Evolutionary conservation across 257 asterid species (phyloP), one percentile per base, ranked within the genome.

Genomic region (Paulownia fortunei): DNA sequence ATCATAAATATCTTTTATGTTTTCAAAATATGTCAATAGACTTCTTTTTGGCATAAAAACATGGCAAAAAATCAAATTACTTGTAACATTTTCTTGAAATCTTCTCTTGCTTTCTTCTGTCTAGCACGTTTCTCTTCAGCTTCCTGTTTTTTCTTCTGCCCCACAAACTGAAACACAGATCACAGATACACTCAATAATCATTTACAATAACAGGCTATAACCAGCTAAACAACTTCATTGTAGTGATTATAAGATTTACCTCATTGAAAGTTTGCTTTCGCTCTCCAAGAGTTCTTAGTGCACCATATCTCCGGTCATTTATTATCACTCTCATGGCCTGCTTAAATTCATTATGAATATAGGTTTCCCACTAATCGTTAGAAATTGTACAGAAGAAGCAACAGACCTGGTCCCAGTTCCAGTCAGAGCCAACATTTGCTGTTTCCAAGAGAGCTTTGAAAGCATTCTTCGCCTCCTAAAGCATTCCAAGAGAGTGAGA

Each of bases 361-460:
- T 59, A 79, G 76, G 61, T 59, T 62, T 39, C 79, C 67, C 60
- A 23, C 54, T 56, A 74, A 81, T 52, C 18, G 58, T 51, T 27
- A 51, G 13, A 79, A 66, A 77, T 34, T 42, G 72, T 59, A 9
- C 56, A 81, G 30, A 75, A 72, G 73, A 30, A 68, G 72, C 26
- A 83, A 74, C 37, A 27, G 58, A 92, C 99, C 97, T 93, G 96
- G 69, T 96, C 98, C 99, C 99, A 96, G 34, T 82, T 93, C 96
- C 95, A 93, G 84, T 92, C 97, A 71, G 94, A 82, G 73, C 96
- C 95, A 72, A 92, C 92, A 89, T 91, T 88, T 74, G 94, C 87
- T 66, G 87, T 30, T 79, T 92, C 98, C 83, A 96, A 58, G 52
- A 96, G 94, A 64, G 86, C 87, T 87, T 83, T 90, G 76, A 96